Evolutionary conservation across 208 protist species (phyloP), one percentile per base, ranked within the genome.

Genomic region (Trypanosoma lewisi): DNA sequence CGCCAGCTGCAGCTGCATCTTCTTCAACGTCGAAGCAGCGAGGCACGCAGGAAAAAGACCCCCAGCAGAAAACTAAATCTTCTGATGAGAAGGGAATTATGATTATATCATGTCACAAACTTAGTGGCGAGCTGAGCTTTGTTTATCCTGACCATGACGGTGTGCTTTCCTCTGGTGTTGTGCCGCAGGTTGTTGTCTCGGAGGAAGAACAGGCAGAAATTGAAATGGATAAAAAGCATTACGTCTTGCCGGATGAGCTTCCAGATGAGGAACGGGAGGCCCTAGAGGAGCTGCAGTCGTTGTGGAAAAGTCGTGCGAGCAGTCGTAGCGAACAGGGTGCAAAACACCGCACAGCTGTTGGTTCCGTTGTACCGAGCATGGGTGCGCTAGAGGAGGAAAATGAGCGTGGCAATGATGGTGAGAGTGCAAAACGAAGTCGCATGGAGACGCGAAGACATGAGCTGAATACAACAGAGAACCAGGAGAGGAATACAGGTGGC

Each of bases 81-180:
- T 63, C 63, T 6, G 19, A 52, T 19, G 45, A 19, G 0, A 50
- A 42, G 17, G 89, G 89, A 49, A 93, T 96, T 55, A 30, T 67
- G 1, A 89, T 96, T 58, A 78, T 96, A 17, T 83, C 79, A n/a
- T 85, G 93, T 52, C 90, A 96, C 77, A 94, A 94, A 73, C 61
- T 94, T 28, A 74, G 61, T 19, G 90, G 90, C 4, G 73, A 67
- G 17, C 63, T 70, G 25, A 19, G 66, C 34, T 96, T 96, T 63
- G 70, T 88, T 17, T 93, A 94, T 62, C 84, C 83, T 19, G 90
- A 96, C 56, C 79, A 94, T 62, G 90, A 96, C 67, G 90, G 90
- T 37, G 87, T 96, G 47, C 72, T 96, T 12, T 85, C 82, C 0
- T 56, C 70, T n/a, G 90, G 90, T 16, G 67, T 89, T 39, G 83